phyloP scores from a whole-genome alignment of 1,139 yeast genomes.

The Candida buenavistaensis region DNA sequence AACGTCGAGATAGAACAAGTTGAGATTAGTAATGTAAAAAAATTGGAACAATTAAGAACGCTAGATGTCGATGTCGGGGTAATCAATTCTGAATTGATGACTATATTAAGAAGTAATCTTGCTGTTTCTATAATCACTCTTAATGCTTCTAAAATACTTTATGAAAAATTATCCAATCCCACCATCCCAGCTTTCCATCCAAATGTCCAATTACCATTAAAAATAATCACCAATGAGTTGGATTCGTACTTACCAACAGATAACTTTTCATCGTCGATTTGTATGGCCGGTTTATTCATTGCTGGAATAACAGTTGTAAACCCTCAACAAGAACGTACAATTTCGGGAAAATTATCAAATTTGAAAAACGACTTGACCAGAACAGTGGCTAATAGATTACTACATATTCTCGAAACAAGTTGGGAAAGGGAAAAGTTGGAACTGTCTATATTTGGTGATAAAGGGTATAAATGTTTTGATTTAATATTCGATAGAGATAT shows the following conservation, averaged over 20 bases:
- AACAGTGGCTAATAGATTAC: conserved; percentile 9
- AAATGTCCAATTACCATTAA: conserved; percentile 10
- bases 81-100: background rate
- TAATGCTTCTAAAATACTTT: conserved; percentile 10
- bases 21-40: conserved; percentile 3
- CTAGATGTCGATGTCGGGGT: too few relatives aligned
- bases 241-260: conserved; percentile 7
- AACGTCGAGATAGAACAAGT: conserved; percentile 5
- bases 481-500: conserved; percentile 12
- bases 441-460: conserved; percentile 9
- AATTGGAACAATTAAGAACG: conserved; percentile 5
- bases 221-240: conserved; percentile 9
- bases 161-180: conserved; percentile 12
- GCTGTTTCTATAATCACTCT: conserved; percentile 12
- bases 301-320: conserved; percentile 9
- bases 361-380: conserved; percentile 7
- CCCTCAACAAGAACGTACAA: conserved; percentile 5
- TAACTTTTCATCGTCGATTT: conserved; percentile 11
- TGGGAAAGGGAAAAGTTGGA: conserved; percentile 12
- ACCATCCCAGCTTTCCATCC: conserved; percentile 11
- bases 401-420: conserved; percentile 6
- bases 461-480: conserved; percentile 12
- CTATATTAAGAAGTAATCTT: conserved; percentile 9
- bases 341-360: conserved; percentile 6
- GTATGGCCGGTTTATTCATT: conserved; percentile 8